Evolutionary conservation across 495 filamentous ascomycete species (phyloP), one percentile per base, ranked within the genome.

Genomic region (Wilcoxina mikolae): DNA sequence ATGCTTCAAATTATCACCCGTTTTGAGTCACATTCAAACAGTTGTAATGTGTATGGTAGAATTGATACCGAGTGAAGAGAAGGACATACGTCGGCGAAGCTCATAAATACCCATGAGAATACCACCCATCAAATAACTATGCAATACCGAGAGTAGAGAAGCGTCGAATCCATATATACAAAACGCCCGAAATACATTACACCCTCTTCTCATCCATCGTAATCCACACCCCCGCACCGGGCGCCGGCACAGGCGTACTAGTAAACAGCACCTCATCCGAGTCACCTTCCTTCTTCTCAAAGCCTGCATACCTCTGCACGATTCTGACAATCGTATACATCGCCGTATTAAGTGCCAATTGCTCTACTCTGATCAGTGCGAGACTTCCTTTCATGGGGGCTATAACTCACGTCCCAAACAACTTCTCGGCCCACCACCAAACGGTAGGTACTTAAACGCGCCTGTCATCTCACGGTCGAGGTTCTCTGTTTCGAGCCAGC

Each of bases 401-500:
- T 5, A 15, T 35, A 46, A 15, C 2, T 24, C 43, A 46, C n/a
- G n/a, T 11, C 43, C 43, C 11, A 46, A 46, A 20, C 43, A 46
- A 46, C 23, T 46, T 46, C 43, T 46, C 7, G n/a, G n/a, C 43
- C 43, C 43, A 46, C n/a, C 1, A 11, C 43, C 43, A 24, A 46
- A 46, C n/a, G 43, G 43, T 11, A 46, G 11, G 23, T 17, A 46
- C 15, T 11, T 18, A 17, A 12, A 46, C 11, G n/a, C 22, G 15
- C 15, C 43, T 20, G 11, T 24, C 2, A 24, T 18, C 22, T 46
- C n/a, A 3, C 43, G n/a, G n/a, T 46, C 43, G 11, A 46, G 23
- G 1, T 17, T 11, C 23, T 46, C 43, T 17, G n/a, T 46, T 20
- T 46, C 43, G 23, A 17, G 11, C 87, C 87, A 94, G 25, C 86